Evolutionary conservation across 139 green algal genomes (phyloP), one percentile per base, ranked within the genome.

Genomic region (Closterium sp.): DNA sequence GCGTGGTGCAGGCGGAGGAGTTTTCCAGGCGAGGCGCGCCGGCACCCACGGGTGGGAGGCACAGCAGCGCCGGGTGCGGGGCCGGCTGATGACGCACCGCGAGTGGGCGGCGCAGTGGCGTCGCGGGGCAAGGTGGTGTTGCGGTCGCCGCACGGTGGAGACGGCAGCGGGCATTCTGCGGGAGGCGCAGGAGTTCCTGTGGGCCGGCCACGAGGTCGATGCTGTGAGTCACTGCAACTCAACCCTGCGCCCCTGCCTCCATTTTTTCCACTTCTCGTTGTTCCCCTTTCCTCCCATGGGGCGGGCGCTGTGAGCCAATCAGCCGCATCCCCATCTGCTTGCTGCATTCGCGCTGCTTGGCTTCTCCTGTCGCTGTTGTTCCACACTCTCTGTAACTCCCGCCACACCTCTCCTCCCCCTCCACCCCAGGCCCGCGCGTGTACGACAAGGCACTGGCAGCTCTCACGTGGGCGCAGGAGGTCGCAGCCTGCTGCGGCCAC

Each of bases 111-210:
- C 64, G 25, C 16, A 34, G 84, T 93, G 91, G 35, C 36, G 21
- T 31, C 86, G 0, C 35, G 33, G 0, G 38, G 23, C 30, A 66
- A 83, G 21, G 35, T 35, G 38, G 86, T 33, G 34, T 33, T 90
- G 23, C 87, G 55, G 2, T 69, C 86, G 33, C 31, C n/a, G 83
- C 43, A 93, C 86, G 21, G 16, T 87, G 3, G 9, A 33, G 19
- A 35, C 64, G n/a, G 86, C 86, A 30, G 43, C 34, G 32, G 85
- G 34, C 33, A 3, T 93, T 8, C 34, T 93, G 31, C 25, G 69
- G 35, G 86, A 93, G 86, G 86, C 91, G 25, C 43, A 91, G 43
- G 91, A 93, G 86, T 93, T 93, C 43, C 38, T 91, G 55, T 93
- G 91, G 91, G 91, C n/a, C 16, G 91, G 91, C 76, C 83, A 91